Conservation (phyloP, 345 rosid genomes). For the Rhodamnia argentea region DNA sequence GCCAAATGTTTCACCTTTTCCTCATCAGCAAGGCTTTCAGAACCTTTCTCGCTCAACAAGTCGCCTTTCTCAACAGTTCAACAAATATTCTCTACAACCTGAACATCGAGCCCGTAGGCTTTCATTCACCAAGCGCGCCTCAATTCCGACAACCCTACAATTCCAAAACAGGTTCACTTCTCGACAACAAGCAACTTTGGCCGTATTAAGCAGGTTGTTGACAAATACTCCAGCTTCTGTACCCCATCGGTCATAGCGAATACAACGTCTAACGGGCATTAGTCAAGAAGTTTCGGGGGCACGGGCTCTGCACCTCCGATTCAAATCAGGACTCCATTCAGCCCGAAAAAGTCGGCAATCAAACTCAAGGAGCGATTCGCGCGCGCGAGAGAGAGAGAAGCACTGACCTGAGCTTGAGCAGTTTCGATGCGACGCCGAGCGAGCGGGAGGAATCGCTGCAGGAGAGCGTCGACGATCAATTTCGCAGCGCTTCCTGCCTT, state of each 20-base stretch:
- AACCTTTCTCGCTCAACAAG: neutral
- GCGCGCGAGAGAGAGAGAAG: neutral
- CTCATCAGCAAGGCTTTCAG: neutral
- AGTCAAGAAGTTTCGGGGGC: too few species aligned
- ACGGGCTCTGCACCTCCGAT: neutral
- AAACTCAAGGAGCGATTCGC: neutral
- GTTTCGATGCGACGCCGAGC: conserved; percentile 97
- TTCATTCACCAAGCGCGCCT: neutral
- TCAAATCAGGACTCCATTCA: neutral
- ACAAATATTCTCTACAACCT: neutral
- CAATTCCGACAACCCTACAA: neutral
- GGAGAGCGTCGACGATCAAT: conserved; percentile 88
- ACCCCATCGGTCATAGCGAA: neutral
- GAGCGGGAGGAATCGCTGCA: conserved; percentile 93
- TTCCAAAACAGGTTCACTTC: neutral
- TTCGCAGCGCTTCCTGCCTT: conserved; percentile 94
- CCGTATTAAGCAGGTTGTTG: neutral
- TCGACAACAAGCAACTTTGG: neutral
- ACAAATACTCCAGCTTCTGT: neutral
- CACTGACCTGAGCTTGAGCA: conserved; percentile 88
- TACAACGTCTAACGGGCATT: neutral
- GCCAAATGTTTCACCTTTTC: neutral
- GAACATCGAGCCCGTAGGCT: neutral
- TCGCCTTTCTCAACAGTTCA: neutral
- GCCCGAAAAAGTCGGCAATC: neutral